phyloP scores from a whole-genome alignment of 345 rosid genomes.

The Murraya koenigii region DNA sequence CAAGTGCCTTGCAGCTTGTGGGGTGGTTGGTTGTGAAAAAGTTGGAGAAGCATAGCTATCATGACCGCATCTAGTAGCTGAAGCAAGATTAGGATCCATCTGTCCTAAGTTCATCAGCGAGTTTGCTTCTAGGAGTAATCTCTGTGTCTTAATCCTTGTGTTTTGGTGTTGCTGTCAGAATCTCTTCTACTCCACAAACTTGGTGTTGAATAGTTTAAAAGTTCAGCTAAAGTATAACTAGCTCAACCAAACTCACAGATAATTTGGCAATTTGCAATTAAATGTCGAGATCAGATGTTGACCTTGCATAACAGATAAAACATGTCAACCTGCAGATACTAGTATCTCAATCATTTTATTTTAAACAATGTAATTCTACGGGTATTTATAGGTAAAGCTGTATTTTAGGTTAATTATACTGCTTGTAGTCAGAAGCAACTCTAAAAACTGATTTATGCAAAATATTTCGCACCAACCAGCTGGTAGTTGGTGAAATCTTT shows the following conservation, averaged over 20 bases:
- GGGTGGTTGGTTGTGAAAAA: conserved; percentile 30
- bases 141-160: background rate
- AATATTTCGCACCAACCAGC: background rate
- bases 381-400: background rate
- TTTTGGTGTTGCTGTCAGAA: conserved; percentile 6
- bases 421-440: background rate
- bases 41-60: conserved; percentile 43
- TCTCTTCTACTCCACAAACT: conserved; percentile 34
- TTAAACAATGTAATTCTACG: background rate
- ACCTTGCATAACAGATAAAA: background rate
- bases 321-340: background rate
- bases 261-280: background rate
- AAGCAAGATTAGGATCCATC: background rate
- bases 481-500: background rate
- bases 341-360: background rate
- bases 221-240: conserved; percentile 9
- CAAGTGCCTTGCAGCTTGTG: conserved; percentile 1
- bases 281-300: background rate
- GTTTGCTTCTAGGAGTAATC: conserved; percentile 1
- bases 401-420: background rate
- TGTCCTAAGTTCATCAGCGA: background rate
- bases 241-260: conserved; percentile 9
- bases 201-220: background rate
- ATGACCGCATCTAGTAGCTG: background rate
- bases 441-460: background rate